phyloP scores from a whole-genome alignment of 202 grass and related monocot genomes.

The Schoenoplectus tabernaemontani region DNA sequence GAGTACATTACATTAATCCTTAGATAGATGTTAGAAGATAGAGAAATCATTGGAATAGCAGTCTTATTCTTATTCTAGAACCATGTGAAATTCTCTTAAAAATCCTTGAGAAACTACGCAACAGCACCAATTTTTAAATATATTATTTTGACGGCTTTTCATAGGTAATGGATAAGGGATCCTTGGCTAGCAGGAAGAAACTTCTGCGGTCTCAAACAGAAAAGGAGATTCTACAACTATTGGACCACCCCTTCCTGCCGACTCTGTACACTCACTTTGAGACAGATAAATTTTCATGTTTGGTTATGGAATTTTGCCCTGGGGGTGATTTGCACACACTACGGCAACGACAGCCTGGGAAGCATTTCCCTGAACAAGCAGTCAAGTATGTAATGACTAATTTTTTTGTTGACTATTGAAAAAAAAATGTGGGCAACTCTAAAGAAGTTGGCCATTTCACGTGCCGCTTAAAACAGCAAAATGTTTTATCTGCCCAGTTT shows the following conservation, averaged over 20 bases:
- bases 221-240: constrained; percentile 70
- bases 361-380: constrained; percentile 85
- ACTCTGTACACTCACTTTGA: constrained; percentile 86
- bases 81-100: neutral
- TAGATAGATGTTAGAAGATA: neutral
- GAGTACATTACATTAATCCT: neutral
- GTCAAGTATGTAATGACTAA: constrained; percentile 59
- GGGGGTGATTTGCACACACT: constrained; percentile 79
- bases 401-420: neutral
- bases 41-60: neutral
- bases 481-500: neutral
- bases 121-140: neutral
- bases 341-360: constrained; percentile 69
- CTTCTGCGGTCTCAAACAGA: constrained; percentile 76
- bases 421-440: neutral
- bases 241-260: constrained; percentile 82
- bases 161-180: constrained; percentile 59
- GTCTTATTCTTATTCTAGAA: neutral
- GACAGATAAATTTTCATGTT: constrained; percentile 81
- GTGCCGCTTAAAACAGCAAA: neutral
- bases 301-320: constrained; percentile 84
- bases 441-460: neutral
- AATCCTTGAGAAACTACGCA: neutral
- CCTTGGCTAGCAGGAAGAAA: constrained; percentile 65
- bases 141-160: neutral